These are phyloP conservation scores for Microdochium trichocladiopsis DNA, from an alignment of 2,329 filamentous ascomycete genomes.

Conservation along the genomic window DNA sequence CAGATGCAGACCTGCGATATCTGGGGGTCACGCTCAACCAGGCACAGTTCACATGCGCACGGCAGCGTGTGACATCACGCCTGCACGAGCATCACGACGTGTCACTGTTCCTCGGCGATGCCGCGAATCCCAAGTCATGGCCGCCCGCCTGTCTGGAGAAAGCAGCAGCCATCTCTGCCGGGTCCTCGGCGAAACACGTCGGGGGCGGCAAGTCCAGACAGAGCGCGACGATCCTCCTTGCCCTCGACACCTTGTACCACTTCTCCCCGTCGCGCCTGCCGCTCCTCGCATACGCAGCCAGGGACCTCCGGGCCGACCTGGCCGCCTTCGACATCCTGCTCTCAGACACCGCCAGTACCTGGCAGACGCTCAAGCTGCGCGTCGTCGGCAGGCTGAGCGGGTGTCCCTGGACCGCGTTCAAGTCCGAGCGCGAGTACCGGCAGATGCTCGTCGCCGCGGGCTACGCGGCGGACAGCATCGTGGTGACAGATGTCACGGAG, in stretches of 20 bases:
- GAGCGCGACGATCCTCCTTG: constrained; percentile 26
- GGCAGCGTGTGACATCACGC: constrained; percentile 7
- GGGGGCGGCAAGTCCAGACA: background rate
- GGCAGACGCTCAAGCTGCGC: constrained; percentile 25
- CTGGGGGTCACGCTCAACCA: constrained; percentile 44
- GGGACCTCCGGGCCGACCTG: constrained; percentile 34
- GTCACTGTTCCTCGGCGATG: constrained; percentile 39
- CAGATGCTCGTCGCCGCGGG: constrained; percentile 36
- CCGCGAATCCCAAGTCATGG: constrained; percentile 38
- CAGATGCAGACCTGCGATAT: constrained; percentile 29
- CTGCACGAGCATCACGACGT: constrained; percentile 12
- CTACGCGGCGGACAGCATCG: constrained; percentile 32
- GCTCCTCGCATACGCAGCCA: constrained; percentile 32
- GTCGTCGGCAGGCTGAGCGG: constrained; percentile 37
- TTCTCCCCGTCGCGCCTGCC: constrained; percentile 43
- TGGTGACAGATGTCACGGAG: constrained; percentile 41
- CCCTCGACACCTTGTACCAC: constrained; percentile 50
- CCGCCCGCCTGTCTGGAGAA: constrained; percentile 2
- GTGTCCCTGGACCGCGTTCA: constrained; percentile 40
- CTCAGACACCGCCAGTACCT: constrained; percentile 17
- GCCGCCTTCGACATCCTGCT: constrained; percentile 50
- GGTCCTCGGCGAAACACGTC: background rate
- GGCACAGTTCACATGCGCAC: constrained; percentile 32
- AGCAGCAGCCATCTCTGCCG: background rate
- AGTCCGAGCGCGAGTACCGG: constrained; percentile 36